These are phyloP conservation scores for Tulasnella sp. DNA, from an alignment of 768 basidiomycete species.

Conservation along the genomic window DNA sequence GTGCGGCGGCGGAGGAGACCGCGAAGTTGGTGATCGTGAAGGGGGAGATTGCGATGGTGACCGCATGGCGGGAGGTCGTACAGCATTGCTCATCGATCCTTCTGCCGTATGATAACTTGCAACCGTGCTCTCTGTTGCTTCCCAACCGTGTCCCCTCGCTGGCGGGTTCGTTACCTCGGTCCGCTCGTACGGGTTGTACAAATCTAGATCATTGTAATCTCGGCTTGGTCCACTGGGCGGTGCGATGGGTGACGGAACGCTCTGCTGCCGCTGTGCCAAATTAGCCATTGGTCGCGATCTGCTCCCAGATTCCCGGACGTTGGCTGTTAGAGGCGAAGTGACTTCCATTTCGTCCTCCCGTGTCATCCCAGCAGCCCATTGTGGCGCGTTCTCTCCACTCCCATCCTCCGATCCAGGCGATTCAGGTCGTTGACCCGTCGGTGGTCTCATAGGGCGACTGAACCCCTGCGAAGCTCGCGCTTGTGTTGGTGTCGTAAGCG, in stretches of 20 bases:
- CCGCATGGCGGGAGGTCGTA: neutral
- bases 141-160: neutral
- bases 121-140: neutral
- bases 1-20: neutral
- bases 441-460: neutral
- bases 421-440: neutral
- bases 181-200: conserved; percentile 5
- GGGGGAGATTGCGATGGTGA: neutral
- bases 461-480: neutral
- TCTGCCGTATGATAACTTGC: conserved; percentile 7
- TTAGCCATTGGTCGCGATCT: neutral
- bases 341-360: neutral
- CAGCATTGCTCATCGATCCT: neutral
- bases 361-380: neutral
- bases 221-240: neutral
- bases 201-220: neutral
- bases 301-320: neutral
- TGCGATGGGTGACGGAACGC: neutral
- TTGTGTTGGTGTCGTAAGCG: neutral
- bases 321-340: neutral
- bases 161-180: neutral
- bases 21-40: neutral
- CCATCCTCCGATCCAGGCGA: neutral
- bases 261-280: neutral
- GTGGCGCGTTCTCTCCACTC: neutral